phyloP scores from a whole-genome alignment of 2,329 filamentous ascomycete genomes.

The Phaeosphaeria sp. region DNA sequence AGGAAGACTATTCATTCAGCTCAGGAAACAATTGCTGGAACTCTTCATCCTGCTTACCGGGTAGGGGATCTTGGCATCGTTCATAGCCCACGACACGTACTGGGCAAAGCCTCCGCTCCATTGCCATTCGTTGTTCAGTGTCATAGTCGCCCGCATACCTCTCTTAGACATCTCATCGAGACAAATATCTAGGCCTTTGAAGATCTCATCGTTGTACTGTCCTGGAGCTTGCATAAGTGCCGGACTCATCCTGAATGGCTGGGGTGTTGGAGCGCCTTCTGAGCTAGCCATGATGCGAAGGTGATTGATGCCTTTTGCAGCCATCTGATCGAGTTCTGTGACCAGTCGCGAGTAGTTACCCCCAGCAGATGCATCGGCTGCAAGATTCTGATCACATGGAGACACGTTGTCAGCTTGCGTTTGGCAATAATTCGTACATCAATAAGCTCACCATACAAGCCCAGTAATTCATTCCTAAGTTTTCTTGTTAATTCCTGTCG shows the following conservation, averaged over 20 bases:
- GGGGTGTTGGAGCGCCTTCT: slow-evolving; percentile 47
- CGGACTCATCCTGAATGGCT: slow-evolving; percentile 50
- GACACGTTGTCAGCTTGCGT: background rate
- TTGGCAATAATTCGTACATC: background rate
- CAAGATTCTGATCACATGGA: slow-evolving; percentile 32
- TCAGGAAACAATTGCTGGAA: no score
- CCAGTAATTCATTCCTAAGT: slow-evolving; percentile 49
- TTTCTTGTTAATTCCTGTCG: no score
- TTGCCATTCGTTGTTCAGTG: slow-evolving; percentile 49
- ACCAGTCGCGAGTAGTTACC: slow-evolving; percentile 47
- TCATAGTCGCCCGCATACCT: slow-evolving; percentile 52
- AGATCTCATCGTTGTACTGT: slow-evolving; percentile 48
- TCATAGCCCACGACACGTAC: slow-evolving; percentile 48
- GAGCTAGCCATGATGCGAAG: slow-evolving; percentile 50
- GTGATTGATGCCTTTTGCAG: slow-evolving; percentile 48
- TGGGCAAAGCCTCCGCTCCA: slow-evolving; percentile 50
- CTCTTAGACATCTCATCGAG: slow-evolving; percentile 49
- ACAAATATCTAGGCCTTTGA: slow-evolving; percentile 47
- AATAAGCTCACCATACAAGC: slow-evolving; percentile 37
- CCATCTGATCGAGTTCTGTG: slow-evolving; percentile 50
- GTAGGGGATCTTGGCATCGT: slow-evolving; percentile 46
- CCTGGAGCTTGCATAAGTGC: slow-evolving; percentile 45
- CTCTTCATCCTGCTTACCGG: slow-evolving; percentile 20
- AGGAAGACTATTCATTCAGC: slow-evolving; percentile 23
- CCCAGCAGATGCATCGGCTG: slow-evolving; percentile 42